Evolutionary conservation across 495 filamentous ascomycete genomes (phyloP), one percentile per base, ranked within the genome.

Genomic region (Neurospora discreta): DNA sequence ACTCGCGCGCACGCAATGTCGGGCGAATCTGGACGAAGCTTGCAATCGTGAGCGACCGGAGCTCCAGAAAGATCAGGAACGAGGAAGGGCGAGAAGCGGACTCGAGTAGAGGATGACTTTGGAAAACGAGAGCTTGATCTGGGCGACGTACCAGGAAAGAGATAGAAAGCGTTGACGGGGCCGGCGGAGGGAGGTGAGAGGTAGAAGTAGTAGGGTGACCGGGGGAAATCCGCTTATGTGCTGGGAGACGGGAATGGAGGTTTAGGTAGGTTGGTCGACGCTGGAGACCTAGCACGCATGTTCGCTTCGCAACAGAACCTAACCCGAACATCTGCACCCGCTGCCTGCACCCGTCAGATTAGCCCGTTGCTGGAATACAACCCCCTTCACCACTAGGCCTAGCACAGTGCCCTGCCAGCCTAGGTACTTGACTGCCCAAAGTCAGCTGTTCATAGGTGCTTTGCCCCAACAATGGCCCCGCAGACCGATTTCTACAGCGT

Each of bases 11-110:
- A 74, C 73, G 74, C 71, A 76, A 73, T 70, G 60, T 68, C 69
- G 52, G 36, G 39, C 68, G n/a, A 71, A 68, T 23, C 68, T 74
- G 73, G 73, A 43, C 40, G 42, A 60, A 40, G 39, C 60, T 46
- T 68, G 70, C 42, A 71, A 65, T 71, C 42, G 74, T 75, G 70
- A 80, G 77, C 75, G 73, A 76, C 69, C 18, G 23, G 70, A 68
- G 52, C 23, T 46, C 68, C 67, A 68, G 13, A 30, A 30, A 69
- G 67, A 75, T 42, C 52, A 18, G 9, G 71, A 68, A 5, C 58
- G 42, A 39, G 73, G 72, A 33, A 40, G 38, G 23, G 23, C 52
- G 23, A 13, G 26, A 65, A 65, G 52, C 52, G 26, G 26, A 65
- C 52, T 65, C 52, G 52, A 65, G 26, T 33, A 26, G 26, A 65